These are phyloP conservation scores for Melampsora americana DNA, from an alignment of 1,284 basidiomycete species.

Conservation along the genomic window DNA sequence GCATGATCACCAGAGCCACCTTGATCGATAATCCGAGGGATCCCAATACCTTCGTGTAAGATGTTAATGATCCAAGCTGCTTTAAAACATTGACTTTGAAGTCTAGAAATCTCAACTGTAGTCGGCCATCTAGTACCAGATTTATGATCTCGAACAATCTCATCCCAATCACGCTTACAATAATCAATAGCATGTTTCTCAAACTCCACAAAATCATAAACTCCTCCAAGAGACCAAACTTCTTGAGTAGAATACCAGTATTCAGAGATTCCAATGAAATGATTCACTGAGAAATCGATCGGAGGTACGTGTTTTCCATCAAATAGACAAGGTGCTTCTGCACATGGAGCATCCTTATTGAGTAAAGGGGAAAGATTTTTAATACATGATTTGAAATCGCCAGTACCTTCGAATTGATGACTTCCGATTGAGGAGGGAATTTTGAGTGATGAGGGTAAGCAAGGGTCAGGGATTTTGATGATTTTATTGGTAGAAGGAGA, in stretches of 20 bases:
- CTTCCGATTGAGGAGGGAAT: conserved; percentile 59
- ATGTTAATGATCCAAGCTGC: conserved; percentile 97
- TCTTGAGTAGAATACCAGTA: conserved; percentile 99
- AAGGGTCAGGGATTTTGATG: conserved; percentile 71
- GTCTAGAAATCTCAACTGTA: conserved; percentile 70
- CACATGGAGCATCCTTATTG: conserved; percentile 79
- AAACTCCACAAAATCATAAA: conserved; percentile 93
- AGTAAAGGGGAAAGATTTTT: conserved; percentile 70
- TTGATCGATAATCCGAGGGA: conserved; percentile 81
- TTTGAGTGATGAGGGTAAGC: conserved; percentile 74
- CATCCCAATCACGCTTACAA: conserved; percentile 74
- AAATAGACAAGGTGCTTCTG: conserved; percentile 85
- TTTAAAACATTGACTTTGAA: conserved; percentile 99
- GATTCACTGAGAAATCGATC: conserved; percentile 56
- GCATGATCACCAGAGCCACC: conserved; percentile 64
- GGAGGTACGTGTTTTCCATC: conserved; percentile 83
- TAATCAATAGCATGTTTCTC: conserved; percentile 85
- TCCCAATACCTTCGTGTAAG: conserved; percentile 89
- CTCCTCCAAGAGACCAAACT: conserved; percentile 72
- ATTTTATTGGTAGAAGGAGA: conserved; percentile 50
- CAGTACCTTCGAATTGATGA: conserved; percentile 76
- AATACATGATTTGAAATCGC: conserved; percentile 83
- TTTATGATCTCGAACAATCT: conserved; percentile 69
- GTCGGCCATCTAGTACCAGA: conserved; percentile 54
- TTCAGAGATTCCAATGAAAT: conserved; percentile 90